phyloP scores from a whole-genome alignment of 345 rosid genomes.

The Aquilaria yunnanensis region DNA sequence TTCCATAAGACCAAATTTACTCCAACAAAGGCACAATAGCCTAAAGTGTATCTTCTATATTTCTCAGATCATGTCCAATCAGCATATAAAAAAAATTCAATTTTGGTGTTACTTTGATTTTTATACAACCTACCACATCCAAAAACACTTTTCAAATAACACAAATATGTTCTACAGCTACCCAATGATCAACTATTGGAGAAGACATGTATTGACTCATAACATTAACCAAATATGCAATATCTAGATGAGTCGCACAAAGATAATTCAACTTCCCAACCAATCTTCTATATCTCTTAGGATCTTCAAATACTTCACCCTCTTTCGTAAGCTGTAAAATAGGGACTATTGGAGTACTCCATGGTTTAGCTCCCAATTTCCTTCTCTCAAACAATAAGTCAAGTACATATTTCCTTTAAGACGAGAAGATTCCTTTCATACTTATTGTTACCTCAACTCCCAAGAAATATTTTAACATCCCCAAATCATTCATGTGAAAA shows the following conservation, averaged over 20 bases:
- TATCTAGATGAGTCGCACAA: neutral
- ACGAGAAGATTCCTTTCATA: neutral
- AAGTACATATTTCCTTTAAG: neutral
- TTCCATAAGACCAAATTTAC: neutral
- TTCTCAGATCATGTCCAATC: too few species aligned
- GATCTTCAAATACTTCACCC: neutral
- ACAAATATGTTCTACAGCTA: too few species aligned
- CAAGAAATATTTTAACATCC: neutral
- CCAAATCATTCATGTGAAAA: neutral
- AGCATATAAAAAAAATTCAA: too few species aligned
- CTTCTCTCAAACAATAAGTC: neutral
- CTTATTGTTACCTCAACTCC: neutral
- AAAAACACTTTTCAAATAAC: too few species aligned
- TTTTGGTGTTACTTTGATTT: too few species aligned
- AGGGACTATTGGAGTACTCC: neutral
- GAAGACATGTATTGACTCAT: neutral
- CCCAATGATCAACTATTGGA: too few species aligned
- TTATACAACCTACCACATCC: too few species aligned
- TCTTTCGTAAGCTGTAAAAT: neutral
- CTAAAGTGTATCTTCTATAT: too few species aligned
- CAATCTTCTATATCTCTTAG: neutral
- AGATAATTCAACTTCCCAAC: neutral
- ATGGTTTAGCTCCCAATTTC: slow-evolving; percentile 1
- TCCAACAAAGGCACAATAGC: too few species aligned
- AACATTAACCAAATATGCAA: neutral